These are phyloP conservation scores for Psilocybe cyanescens DNA, from an alignment of 768 basidiomycete genomes.

Conservation along the genomic window DNA sequence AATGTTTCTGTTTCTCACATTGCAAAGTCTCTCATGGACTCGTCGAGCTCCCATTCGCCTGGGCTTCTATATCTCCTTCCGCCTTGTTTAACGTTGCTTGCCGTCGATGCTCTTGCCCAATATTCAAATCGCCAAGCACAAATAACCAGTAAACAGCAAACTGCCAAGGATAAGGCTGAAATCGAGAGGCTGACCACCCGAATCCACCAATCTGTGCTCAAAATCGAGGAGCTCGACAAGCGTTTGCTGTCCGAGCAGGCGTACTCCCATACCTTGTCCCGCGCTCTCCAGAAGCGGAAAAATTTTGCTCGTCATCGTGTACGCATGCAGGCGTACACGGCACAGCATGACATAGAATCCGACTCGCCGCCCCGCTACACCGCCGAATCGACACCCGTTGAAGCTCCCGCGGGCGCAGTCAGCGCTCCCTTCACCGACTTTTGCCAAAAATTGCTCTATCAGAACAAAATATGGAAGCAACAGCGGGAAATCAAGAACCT, in stretches of 20 bases:
- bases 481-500: constrained; percentile 42
- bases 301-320: constrained; percentile 29
- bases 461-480: constrained; percentile 44
- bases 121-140: constrained; percentile 22
- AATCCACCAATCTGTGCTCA: constrained; percentile 29
- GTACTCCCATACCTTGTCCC: constrained; percentile 21
- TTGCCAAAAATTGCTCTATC: constrained; percentile 42
- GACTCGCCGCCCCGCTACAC: constrained; percentile 11
- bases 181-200: constrained; percentile 24
- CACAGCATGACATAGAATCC: constrained; percentile 3
- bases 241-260: constrained; percentile 23
- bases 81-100: constrained; percentile 35
- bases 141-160: constrained; percentile 9
- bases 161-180: constrained; percentile 13
- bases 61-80: constrained; percentile 35
- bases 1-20: constrained; percentile 4
- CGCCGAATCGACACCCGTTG: neutral
- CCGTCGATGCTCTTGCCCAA: constrained; percentile 33
- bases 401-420: constrained; percentile 14
- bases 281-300: constrained; percentile 26
- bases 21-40: constrained; percentile 12
- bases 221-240: constrained; percentile 32
- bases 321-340: constrained; percentile 20
- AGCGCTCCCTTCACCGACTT: constrained; percentile 37
- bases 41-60: constrained; percentile 20